Conservation (phyloP, 2,329 filamentous ascomycete genomes). For the Colletotrichum tanaceti region DNA sequence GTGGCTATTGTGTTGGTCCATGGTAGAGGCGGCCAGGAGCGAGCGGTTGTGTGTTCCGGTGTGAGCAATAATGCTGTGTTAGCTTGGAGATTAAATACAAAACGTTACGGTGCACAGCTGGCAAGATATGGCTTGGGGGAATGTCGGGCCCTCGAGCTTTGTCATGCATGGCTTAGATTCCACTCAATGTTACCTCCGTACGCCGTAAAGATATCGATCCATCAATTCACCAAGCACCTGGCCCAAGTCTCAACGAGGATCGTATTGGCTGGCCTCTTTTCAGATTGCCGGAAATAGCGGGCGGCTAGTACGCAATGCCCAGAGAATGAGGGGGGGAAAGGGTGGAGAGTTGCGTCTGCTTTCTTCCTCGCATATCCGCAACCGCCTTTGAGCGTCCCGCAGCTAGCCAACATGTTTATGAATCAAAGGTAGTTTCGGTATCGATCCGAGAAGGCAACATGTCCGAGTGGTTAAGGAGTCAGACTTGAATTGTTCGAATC, state of each 20-base stretch:
- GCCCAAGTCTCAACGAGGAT: not conserved
- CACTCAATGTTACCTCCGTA: too few relatives aligned
- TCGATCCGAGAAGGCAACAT: slow-evolving; percentile 11
- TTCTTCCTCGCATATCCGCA: not conserved
- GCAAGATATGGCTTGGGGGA: not conserved
- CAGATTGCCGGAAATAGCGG: not conserved
- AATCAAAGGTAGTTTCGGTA: accelerated
- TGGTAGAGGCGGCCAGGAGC: not conserved
- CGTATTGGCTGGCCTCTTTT: not conserved
- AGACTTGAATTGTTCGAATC: slow-evolving; percentile 22
- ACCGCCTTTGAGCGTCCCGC: not conserved
- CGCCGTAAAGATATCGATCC: not conserved
- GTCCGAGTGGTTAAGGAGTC: slow-evolving; percentile 33
- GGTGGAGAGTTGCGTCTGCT: not conserved
- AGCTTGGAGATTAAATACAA: not conserved
- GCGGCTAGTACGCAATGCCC: not conserved
- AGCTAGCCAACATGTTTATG: not conserved
- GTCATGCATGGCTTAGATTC: too few relatives aligned
- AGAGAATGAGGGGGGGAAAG: too few relatives aligned
- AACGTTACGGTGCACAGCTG: not conserved
- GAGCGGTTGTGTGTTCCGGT: not conserved
- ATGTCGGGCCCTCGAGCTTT: too few relatives aligned
- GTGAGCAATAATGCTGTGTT: not conserved
- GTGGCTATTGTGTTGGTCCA: slow-evolving; percentile 3
- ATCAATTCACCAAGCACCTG: not conserved